These are phyloP conservation scores for Fusarium sp. DNA, from an alignment of 2,329 filamentous ascomycete genomes.

Conservation along the genomic window DNA sequence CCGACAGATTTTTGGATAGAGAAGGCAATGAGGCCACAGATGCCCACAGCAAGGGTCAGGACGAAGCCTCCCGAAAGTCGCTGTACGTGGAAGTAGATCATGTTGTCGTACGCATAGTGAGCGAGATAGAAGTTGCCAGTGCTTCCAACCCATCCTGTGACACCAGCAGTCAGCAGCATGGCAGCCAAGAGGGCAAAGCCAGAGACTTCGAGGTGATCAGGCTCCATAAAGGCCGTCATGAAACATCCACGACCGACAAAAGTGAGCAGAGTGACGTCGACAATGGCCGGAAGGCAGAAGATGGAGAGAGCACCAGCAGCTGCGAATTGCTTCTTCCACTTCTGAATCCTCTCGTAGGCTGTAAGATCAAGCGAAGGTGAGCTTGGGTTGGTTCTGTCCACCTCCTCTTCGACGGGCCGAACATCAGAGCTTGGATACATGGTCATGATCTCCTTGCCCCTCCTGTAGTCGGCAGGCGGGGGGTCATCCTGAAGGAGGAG, in stretches of 20 bases:
- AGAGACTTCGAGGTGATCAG: constrained; percentile 17
- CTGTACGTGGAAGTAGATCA: constrained; percentile 34
- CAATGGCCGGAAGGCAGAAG: constrained; percentile 29
- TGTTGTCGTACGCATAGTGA: constrained; percentile 34
- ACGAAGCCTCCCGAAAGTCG: constrained; percentile 29
- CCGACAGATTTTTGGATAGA: constrained; percentile 18
- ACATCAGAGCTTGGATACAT: constrained; percentile 32
- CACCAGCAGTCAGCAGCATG: constrained; percentile 28
- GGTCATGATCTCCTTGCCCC: constrained; percentile 33
- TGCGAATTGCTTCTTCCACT: constrained; percentile 29
- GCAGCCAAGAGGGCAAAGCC: constrained; percentile 28
- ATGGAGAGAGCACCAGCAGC: constrained; percentile 31
- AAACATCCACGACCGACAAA: constrained; percentile 31
- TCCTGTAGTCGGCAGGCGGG: constrained; percentile 22
- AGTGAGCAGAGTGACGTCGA: constrained; percentile 28
- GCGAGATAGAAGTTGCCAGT: constrained; percentile 30
- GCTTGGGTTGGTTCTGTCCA: neutral
- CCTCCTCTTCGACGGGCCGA: neutral
- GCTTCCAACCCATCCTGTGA: constrained; percentile 33
- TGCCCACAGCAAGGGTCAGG: constrained; percentile 3
- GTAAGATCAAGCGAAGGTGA: constrained; percentile 7
- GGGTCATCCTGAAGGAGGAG: constrained; percentile 14
- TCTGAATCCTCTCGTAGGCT: constrained; percentile 11
- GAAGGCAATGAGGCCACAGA: constrained; percentile 23
- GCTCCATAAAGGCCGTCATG: constrained; percentile 32